Base-by-base conservation (phyloP, 139 green algal genomes). In the Diplosphaera chodatii region DNA sequence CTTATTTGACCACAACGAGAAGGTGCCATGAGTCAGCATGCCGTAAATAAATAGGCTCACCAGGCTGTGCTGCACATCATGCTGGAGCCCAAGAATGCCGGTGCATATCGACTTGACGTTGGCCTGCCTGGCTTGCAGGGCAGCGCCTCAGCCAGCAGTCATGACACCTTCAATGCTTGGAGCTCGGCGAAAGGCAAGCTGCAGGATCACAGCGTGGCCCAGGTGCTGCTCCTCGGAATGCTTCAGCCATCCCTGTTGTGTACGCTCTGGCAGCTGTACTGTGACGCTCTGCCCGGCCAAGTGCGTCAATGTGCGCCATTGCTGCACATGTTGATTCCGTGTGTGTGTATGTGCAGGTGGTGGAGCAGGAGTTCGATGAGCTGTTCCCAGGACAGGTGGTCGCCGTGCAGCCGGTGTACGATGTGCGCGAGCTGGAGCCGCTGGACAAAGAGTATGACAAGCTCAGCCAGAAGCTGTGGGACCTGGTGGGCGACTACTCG, bases 401-500 rank as follows among this genome's bases (percentile, higher is more conserved):
- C 27, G 28, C 32, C 2, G 80, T 88, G 40, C 71, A 83, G 56
- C 33, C 83, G 33, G 71, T 85, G 31, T 74, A 83, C 30, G 62
- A 89, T 72, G 80, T 74, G 20, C 6, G 21, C 40, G 67, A 63
- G 3, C 70, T 88, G 34, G 75, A 82, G 33, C 63, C 68, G 2
- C 63, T 80, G 63, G 74, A 81, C 1, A 27, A 34, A 0, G 68
- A 83, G 67, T 90, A 87, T 66, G 33, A 76, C 0, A 69, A 74
- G 27, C 68, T 63, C 3, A 59, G 65, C 20, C 18, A 34, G 55
- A 56, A 72, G 31, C 65, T 84, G 70, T 70, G 73, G 28, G 84
- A 86, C 32, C 56, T 85, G 63, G 63, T 83, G 22, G 84, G 89
- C 64, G 55, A 77, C 32, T 88, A 87, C 71, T 80, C 69, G 69